Evolutionary conservation across 2,329 filamentous ascomycete species (phyloP).

Genomic region (Curvularia eragrostidis): DNA sequence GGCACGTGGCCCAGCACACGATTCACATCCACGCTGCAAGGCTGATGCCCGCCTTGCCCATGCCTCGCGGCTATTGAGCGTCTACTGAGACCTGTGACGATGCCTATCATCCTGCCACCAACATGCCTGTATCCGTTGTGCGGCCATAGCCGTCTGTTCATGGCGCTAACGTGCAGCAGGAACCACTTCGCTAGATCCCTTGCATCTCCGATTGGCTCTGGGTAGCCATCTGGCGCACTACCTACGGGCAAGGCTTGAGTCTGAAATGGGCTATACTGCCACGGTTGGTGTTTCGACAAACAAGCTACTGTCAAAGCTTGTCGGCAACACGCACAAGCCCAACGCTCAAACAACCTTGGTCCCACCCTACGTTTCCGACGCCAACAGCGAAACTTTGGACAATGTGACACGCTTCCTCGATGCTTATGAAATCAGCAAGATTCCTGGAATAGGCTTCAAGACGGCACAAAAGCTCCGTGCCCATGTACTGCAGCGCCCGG

Average conservation of each 20-base stretch:
- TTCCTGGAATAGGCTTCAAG: conserved; percentile 87
- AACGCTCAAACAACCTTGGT: conserved; percentile 84
- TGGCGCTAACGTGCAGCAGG: conserved; percentile 29
- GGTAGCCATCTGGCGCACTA: conserved; percentile 82
- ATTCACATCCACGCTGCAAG: conserved; percentile 1
- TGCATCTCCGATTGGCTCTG: conserved; percentile 69
- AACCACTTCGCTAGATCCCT: conserved; percentile 40
- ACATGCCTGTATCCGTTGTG: neutral
- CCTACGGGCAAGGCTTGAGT: conserved; percentile 74
- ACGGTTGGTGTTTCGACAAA: conserved; percentile 88
- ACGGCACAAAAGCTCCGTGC: conserved; percentile 72
- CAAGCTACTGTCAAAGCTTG: conserved; percentile 85
- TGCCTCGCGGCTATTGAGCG: conserved; percentile 5
- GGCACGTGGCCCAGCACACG: neutral
- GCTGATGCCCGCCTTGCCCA: conserved; percentile 12
- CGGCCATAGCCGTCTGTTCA: neutral
- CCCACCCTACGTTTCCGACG: conserved; percentile 61
- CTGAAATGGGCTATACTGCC: conserved; percentile 81
- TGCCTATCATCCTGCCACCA: conserved; percentile 6
- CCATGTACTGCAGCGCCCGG: conserved; percentile 60
- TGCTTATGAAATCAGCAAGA: conserved; percentile 73
- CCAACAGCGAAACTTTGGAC: conserved; percentile 28
- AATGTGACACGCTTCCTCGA: conserved; percentile 76
- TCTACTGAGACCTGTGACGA: conserved; percentile 3
- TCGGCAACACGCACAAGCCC: conserved; percentile 84